Base-by-base conservation (phyloP, 768 basidiomycete species). In the Suillus decipiens region DNA sequence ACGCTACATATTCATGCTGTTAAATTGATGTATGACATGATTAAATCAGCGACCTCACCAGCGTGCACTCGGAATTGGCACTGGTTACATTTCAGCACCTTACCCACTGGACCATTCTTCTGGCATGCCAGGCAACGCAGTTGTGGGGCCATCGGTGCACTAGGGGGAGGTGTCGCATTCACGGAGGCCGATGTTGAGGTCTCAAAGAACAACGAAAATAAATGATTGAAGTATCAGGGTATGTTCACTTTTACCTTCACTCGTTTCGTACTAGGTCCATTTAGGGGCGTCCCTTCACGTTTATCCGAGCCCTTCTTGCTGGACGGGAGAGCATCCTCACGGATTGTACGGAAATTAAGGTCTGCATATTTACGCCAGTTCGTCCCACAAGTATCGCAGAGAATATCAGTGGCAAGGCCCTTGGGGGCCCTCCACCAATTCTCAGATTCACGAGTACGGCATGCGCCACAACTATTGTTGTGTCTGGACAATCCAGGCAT, bases 341-440 rank as follows among this genome's bases (percentile, higher is more conserved):
- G 84, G 22, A 87, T 63, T 10, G 88, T 87, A 47, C 90, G 81
- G 31, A 90, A 87, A 68, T 89, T 92, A 56, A 95, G 79, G 68
- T 96, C 94, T 0, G 93, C 95, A 72, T 97, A 97, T 76, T 96
- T 97, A 68, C 95, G 82, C 90, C 93, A 97, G 66, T 90, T 90
- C 51, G 86, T 84, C 14, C 95, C 95, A 70, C 95, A 97, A 34
- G 75, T 81, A 53, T 96, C 92, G 72, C 95, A 97, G 60, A 96
- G 85, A 43, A 94, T 84, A 63, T 82, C 83, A 2, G 89, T 89
- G 0, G 81, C 75, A n/a, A 96, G 82, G 24, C 90, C 91, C 71
- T 92, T 92, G 2, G 95, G 95, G 15, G 94, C 93, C 73, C 91
- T 92, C 93, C 93, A 97, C 95, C 95, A 97, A 3, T 76, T 78